phyloP scores from a whole-genome alignment of 306 rosid species.

The Cercis canadensis region DNA sequence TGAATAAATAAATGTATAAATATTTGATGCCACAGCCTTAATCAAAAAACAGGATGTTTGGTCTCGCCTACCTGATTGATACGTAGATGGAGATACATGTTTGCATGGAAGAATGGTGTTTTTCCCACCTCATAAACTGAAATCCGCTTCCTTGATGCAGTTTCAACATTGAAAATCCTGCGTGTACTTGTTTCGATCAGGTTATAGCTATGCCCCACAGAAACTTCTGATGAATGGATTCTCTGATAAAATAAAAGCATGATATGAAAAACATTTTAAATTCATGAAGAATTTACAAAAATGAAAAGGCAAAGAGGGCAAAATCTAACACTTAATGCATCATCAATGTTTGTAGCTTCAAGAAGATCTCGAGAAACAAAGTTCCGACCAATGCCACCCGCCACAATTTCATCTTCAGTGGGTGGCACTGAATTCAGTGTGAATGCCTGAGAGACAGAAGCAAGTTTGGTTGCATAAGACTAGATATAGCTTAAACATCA shows the following conservation, averaged over 20 bases:
- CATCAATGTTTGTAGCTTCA: slow-evolving; percentile 74
- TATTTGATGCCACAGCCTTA: too few species aligned
- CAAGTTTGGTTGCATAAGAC: background rate
- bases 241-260: slow-evolving; percentile 54
- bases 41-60: too few species aligned
- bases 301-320: slow-evolving; percentile 26
- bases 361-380: slow-evolving; percentile 80
- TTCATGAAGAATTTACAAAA: background rate
- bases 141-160: slow-evolving; percentile 68
- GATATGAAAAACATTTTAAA: slow-evolving; percentile 10
- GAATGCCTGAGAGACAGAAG: slow-evolving; percentile 57
- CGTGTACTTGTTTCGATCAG: slow-evolving; percentile 66
- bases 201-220: slow-evolving; percentile 47
- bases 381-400: slow-evolving; percentile 80
- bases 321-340: slow-evolving; percentile 62
- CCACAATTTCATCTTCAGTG: slow-evolving; percentile 61
- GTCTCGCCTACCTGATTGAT: slow-evolving; percentile 58
- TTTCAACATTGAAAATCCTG: slow-evolving; percentile 72
- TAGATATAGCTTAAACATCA: too few species aligned
- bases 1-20: background rate
- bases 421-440: slow-evolving; percentile 84
- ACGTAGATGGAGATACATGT: slow-evolving; percentile 76
- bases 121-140: slow-evolving; percentile 70
- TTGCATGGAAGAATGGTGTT: slow-evolving; percentile 76
- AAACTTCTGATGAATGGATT: slow-evolving; percentile 55